Base-by-base conservation (phyloP, 371 early-diverging fungal species). In the Circinella umbellata region DNA sequence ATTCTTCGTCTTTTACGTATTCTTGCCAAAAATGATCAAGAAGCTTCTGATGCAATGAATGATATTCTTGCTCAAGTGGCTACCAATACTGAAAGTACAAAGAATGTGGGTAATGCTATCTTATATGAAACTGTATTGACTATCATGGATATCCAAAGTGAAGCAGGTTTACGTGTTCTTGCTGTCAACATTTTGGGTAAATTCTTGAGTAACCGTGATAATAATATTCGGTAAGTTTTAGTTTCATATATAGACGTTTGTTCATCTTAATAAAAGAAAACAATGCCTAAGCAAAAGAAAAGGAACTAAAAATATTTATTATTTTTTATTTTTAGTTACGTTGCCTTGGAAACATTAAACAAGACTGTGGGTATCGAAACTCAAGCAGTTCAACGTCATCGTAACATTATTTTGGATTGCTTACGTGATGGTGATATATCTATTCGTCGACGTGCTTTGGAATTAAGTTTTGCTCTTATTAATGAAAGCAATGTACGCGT, bases 181-280 rank as follows among this genome's bases (percentile, higher is more conserved):
- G 99, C 96, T 37, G 94, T 99, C 74, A 98, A 98, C 73, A 96
- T 98, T 77, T 89, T 99, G 13, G 99, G 99, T 67, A 90, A 93
- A 66, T 98, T 99, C 81, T 79, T 99, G 76, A 90, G 91, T 60
- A 96, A 98, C 84, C 80, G 92, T 49, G 99, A 99, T 77, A 98
- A 98, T 84, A 99, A 99, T 76, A 96, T 97, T 69, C 89, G 96
- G 90, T 96, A 88, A 53, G 72, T 49, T 0, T 7, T 4, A 60
- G 54, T 9, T 18, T 54, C 61, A 34, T 64, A 62, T 61, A 35
- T n/a, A 63, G 39, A 27, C 2, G 27, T 27, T 27, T 27, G 27
- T 27, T 27, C 27, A 42, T 42, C 9, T 9, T 42, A 42, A 42
- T 2, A 42, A 42, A 42, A 42, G 1, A 42, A 11, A 42, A 42